A percentile compares a stretch with the other conserved stretches of the same genome.
Evolutionary conservation across 2,329 filamentous ascomycete species (phyloP).

Genomic region (Diaporthe nobilis): DNA sequence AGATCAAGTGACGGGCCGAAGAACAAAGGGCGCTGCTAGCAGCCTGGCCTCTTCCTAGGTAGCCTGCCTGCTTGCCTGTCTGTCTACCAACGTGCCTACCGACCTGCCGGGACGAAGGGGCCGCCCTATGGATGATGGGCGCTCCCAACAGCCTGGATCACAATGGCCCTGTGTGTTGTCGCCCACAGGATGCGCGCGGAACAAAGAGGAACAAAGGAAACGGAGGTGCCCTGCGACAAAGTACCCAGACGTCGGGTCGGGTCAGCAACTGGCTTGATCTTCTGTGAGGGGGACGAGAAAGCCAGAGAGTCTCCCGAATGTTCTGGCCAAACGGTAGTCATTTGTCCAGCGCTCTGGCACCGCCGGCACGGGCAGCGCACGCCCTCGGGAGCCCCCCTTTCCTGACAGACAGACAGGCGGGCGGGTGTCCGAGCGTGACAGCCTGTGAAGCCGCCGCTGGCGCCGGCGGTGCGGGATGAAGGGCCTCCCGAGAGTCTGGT

Average conservation of each 20-base stretch:
- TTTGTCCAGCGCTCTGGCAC: not conserved
- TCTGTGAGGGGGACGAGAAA: not conserved
- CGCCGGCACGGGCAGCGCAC: not conserved
- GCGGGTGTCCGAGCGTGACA: not conserved
- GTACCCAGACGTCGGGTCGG: not conserved
- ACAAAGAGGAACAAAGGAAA: not conserved
- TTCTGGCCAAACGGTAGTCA: slow-evolving; percentile 19
- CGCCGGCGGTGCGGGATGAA: slow-evolving; percentile 20
- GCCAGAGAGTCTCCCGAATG: slow-evolving; percentile 3
- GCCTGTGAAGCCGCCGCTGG: slow-evolving; percentile 24
- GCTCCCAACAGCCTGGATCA: slow-evolving; percentile 30
- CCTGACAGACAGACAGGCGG: not conserved
- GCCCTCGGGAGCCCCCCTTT: not conserved
- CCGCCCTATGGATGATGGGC: slow-evolving; percentile 19
- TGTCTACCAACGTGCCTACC: not conserved
- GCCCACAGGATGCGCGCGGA: slow-evolving; percentile 12
- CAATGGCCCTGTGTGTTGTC: not conserved
- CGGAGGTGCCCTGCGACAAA: not conserved
- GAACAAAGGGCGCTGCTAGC: slow-evolving; percentile 8
- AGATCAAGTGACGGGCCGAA: not conserved
- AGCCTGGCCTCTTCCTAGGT: slow-evolving; percentile 10
- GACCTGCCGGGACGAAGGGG: not conserved
- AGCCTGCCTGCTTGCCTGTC: not conserved
- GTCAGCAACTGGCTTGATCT: not conserved
- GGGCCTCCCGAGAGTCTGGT: slow-evolving; percentile 21